Conservation (phyloP, 495 filamentous ascomycete species). For the Neurospora tetrasperma region DNA sequence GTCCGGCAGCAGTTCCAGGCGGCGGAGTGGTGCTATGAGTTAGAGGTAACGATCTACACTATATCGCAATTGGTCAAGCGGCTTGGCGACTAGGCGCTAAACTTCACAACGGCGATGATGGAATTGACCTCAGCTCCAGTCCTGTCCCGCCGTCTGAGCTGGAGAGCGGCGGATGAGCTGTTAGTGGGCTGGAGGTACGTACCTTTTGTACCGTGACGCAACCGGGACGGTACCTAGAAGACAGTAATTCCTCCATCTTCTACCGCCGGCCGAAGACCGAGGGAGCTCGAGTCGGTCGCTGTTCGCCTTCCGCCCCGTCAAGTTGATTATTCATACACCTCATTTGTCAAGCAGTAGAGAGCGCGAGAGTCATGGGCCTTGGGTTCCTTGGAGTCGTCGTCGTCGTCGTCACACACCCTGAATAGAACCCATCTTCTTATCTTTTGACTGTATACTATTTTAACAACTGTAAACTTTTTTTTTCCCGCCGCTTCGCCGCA, state of each 20-base stretch:
- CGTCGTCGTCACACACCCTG: not conserved
- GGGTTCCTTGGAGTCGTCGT: not conserved
- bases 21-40: not conserved
- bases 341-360: not conserved
- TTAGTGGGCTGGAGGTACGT: not conserved
- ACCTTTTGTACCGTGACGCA: not conserved
- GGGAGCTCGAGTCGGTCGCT: not conserved
- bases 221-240: not conserved
- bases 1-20: not conserved
- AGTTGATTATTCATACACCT: not conserved
- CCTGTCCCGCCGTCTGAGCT: not conserved
- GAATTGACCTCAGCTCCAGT: not conserved
- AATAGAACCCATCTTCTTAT: not conserved
- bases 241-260: conserved; percentile 1
- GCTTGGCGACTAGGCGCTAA: not conserved
- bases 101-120: not conserved
- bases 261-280: not conserved
- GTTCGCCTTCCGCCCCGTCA: not conserved
- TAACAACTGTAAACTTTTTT: not conserved
- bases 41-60: not conserved
- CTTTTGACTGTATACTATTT: not conserved
- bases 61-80: not conserved
- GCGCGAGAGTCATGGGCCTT: not conserved
- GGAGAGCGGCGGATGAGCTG: not conserved
- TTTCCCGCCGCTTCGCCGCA: not conserved